These are phyloP conservation scores for Gloeostereum incarnatum DNA, from an alignment of 768 basidiomycete species.

Conservation along the genomic window DNA sequence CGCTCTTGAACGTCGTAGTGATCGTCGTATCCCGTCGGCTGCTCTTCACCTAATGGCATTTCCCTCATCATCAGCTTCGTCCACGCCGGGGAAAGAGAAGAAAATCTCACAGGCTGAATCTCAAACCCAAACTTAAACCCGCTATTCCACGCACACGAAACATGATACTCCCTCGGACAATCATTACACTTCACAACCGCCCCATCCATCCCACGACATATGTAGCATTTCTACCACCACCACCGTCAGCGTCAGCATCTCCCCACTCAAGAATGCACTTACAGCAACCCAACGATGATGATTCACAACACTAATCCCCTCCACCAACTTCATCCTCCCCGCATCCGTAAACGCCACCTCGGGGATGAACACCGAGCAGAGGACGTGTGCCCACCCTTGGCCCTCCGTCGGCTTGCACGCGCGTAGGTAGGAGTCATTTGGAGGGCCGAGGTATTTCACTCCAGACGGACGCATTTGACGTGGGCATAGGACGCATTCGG, in stretches of 20 bases:
- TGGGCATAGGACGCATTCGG: conserved; percentile 84
- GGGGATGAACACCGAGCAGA: conserved; percentile 83
- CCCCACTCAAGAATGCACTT: conserved; percentile 18
- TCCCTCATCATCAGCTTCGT: too few species aligned
- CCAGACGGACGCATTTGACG: conserved; percentile 36
- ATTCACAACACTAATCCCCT: conserved; percentile 73
- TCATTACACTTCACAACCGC: conserved; percentile 80
- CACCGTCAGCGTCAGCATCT: conserved; percentile 4
- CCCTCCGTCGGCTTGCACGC: conserved; percentile 88
- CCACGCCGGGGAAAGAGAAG: conserved; percentile 4
- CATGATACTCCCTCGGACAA: conserved; percentile 75
- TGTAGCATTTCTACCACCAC: conserved; percentile 49
- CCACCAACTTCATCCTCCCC: conserved; percentile 62
- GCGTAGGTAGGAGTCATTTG: conserved; percentile 58
- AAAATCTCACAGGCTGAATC: conserved; percentile 58
- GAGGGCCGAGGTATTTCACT: conserved; percentile 36
- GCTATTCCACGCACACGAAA: conserved; percentile 83
- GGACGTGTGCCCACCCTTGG: conserved; percentile 84
- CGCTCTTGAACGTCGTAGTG: conserved; percentile 67
- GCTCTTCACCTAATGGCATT: conserved; percentile 53
- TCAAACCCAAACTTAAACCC: conserved; percentile 90
- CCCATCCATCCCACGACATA: conserved; percentile 68
- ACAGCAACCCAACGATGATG: conserved; percentile 68
- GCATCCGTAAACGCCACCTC: conserved; percentile 83
- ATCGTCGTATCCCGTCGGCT: conserved; percentile 60